Evolutionary conservation across 805 yeast genomes (phyloP), one percentile per base, ranked within the genome.

Genomic region (Lipomyces mesembrius): DNA sequence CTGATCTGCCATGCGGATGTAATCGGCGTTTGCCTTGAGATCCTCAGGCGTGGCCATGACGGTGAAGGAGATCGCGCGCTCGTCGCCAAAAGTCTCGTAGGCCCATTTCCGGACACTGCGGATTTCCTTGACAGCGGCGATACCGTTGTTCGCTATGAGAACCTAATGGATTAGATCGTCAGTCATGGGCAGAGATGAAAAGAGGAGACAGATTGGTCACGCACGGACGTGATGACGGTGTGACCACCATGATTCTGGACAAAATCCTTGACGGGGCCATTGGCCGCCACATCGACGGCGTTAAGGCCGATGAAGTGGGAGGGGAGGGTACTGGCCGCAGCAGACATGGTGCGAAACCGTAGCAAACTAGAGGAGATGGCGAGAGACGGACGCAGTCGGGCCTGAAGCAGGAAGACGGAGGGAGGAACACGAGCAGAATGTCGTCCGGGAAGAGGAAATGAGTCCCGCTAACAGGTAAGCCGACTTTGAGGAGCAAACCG

Each of bases 21-120:
- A 95, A 79, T 95, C 99, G 27, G 99, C 96, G 75, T 96, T 96
- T 69, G 98, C 97, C 74, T 86, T 92, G 73, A 95, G 82, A 82
- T 95, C 99, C 79, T 95, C 99, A n/a, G 99, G 99, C 25, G 99
- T 95, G 66, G 99, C 98, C 99, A 95, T 95, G 54, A 91, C 98
- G 46, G 94, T 95, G 77, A 95, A 96, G 74, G 91, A 91, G 72
- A 95, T 90, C 64, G 96, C 92, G 76, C 90, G 86, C 79, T 95
- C 98, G 76, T 96, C 88, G 70, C 97, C 97, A 81, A 95, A 95
- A n/a, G 98, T 92, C 79, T 95, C 98, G 80, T 95, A 95, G 32
- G 99, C 93, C 99, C 99, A 95, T 83, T 94, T 95, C 81, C 99
- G 87, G 56, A 95, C 93, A 9, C 97, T 91, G 75, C 99, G 86